These are phyloP conservation scores for Petasospora rhodanensis DNA, from an alignment of 1,139 yeast species.

Conservation along the genomic window DNA sequence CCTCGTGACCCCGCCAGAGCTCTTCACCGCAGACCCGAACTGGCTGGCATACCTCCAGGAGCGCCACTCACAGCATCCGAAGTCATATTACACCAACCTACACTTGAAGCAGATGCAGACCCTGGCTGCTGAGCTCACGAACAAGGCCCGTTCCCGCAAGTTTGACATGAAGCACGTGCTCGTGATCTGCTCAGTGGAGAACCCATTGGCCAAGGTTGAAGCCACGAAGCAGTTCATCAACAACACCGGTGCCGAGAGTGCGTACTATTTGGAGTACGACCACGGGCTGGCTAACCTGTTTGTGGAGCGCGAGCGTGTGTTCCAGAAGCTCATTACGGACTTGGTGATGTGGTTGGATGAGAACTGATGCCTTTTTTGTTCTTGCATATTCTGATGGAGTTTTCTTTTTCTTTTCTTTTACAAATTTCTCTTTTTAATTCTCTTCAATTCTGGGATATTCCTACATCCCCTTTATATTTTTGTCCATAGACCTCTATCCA, in stretches of 20 bases:
- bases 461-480: too few relatives aligned
- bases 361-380: too few relatives aligned
- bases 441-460: too few relatives aligned
- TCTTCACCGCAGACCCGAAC: conserved; percentile 13
- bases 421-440: too few relatives aligned
- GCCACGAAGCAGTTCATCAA: conserved; percentile 8
- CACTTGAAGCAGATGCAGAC: conserved; percentile 10
- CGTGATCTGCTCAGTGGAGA: conserved; percentile 14
- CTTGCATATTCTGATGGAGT: too few relatives aligned
- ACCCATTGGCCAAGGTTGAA: conserved; percentile 8
- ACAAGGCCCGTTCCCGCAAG: conserved; percentile 2
- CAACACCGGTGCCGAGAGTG: conserved; percentile 13
- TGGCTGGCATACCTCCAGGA: conserved; percentile 10
- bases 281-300: conserved; percentile 17
- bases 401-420: too few relatives aligned
- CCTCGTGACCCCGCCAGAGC: conserved; percentile 2
- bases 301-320: conserved; percentile 17
- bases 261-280: conserved; percentile 11
- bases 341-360: conserved; percentile 19
- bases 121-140: conserved; percentile 4
- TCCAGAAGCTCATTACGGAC: conserved; percentile 13
- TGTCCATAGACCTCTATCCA: too few relatives aligned
- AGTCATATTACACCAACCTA: conserved; percentile 5
- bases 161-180: conserved; percentile 15
- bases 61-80: neutral